Base-by-base conservation (phyloP, 768 basidiomycete genomes). In the Dacryopinax spathularia region DNA sequence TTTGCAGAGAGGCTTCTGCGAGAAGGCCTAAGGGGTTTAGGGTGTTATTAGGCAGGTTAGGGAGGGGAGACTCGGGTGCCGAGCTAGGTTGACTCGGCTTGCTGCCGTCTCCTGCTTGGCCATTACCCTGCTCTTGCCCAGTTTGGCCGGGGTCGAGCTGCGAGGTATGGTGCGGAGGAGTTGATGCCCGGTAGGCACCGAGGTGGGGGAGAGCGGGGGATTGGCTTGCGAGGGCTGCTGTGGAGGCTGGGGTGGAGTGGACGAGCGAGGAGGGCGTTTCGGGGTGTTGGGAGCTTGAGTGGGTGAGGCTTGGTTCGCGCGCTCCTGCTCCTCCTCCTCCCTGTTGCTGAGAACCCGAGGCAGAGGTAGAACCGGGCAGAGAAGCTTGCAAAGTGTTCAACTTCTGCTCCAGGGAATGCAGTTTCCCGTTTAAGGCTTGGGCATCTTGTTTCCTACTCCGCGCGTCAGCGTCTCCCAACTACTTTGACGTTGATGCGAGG, bases 21-120 rank as follows among this genome's bases (percentile, higher is more conserved):
- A 98, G 80, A 0, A 98, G 77, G 0, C 95, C 95, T 12, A 98
- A 79, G 3, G 95, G 95, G 66, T 95, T 97, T 36, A 98, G 77
- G 0, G 88, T 77, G 70, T 95, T 95, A 73, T 97, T 93, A 0
- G 95, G 95, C 3, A 98, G 76, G 0, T 93, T 88, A 0, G 93
- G 94, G 1, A 41, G 70, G 69, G 62, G 67, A 18, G 63, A 27
- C 61, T 59, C 34, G 22, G 62, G 64, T 22, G 41, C 64, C 10
- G 66, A 60, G 16, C 48, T 33, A 9, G 48, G 65, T 41, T 63
- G 44, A 60, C 66, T 35, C 25, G 48, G 48, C 48, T 56, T 56
- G 13, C 48, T n/a, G n/a, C n/a, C n/a, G n/a, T n/a, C n/a, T n/a
- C n/a, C n/a, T n/a, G n/a, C 25, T 56, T 56, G 25, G 25, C 39